phyloP scores from a whole-genome alignment of 345 rosid species.

The Murraya koenigii region DNA sequence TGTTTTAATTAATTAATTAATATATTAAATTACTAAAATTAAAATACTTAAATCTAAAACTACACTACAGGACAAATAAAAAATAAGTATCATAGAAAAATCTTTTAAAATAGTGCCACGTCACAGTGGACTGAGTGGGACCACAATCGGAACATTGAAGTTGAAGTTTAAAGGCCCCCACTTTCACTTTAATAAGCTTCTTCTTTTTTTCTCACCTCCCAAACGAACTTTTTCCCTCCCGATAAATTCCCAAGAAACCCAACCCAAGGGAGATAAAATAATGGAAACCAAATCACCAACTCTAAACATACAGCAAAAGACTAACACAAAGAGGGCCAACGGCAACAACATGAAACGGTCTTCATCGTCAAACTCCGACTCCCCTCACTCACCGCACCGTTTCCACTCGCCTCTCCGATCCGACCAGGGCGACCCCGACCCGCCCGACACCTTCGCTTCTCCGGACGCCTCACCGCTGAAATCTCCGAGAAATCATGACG shows the following conservation, averaged over 20 bases:
- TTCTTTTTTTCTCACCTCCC: slow-evolving; percentile 3
- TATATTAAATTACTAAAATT: too few relatives aligned
- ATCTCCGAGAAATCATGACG: slow-evolving; percentile 6
- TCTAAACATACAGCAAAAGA: neutral
- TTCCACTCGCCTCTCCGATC: slow-evolving; percentile 63
- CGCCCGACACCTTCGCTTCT: slow-evolving; percentile 52
- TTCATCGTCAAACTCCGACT: slow-evolving; percentile 66
- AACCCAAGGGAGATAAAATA: neutral
- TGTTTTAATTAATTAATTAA: too few relatives aligned
- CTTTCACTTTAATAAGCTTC: neutral
- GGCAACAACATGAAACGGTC: slow-evolving; percentile 50
- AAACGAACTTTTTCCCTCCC: neutral
- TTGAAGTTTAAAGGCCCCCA: neutral
- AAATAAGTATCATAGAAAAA: too few relatives aligned
- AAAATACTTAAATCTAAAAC: too few relatives aligned
- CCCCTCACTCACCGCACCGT: slow-evolving; percentile 70
- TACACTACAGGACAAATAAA: too few relatives aligned
- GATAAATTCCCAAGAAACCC: slow-evolving; percentile 6
- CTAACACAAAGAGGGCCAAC: neutral
- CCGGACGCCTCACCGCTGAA: slow-evolving; percentile 57
- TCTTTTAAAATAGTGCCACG: too few relatives aligned
- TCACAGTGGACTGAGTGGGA: too few relatives aligned
- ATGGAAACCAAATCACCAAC: slow-evolving; percentile 9
- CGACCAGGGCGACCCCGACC: slow-evolving; percentile 55
- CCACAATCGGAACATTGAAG: too few relatives aligned